Conservation (phyloP, 2,329 filamentous ascomycete genomes). For the Claviceps spartinae region DNA sequence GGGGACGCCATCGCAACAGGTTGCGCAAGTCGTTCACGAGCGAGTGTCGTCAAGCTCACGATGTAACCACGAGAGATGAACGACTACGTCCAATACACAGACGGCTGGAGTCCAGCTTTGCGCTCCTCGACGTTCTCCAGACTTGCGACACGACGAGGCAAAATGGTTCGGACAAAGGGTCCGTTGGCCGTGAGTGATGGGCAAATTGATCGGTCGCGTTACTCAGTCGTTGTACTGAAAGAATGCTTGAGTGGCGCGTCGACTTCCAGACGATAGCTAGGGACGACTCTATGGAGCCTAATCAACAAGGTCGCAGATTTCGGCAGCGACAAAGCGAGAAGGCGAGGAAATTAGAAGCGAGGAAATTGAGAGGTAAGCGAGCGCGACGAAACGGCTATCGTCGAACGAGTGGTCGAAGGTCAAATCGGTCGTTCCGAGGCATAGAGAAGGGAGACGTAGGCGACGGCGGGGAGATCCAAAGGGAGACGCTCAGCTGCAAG, state of each 20-base stretch:
- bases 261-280: neutral
- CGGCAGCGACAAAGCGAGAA: neutral
- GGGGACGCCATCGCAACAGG: constrained; percentile 23
- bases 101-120: constrained; percentile 1
- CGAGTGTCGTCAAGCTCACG: neutral
- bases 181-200: neutral
- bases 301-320: neutral
- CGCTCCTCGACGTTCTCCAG: constrained; percentile 1
- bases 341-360: too few relatives aligned
- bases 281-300: neutral
- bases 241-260: neutral
- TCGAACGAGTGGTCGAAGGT: constrained; percentile 4
- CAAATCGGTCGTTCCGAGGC: neutral
- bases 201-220: neutral
- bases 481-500: neutral
- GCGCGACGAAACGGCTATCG: neutral
- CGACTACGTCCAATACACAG: constrained; percentile 1
- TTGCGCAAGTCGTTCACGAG: neutral
- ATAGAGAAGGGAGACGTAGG: constrained; percentile 2
- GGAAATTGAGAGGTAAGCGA: neutral
- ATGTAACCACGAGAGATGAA: neutral
- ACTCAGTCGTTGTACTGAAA: neutral
- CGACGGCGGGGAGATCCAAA: neutral
- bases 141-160: neutral
- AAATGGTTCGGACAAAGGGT: neutral